Conservation (phyloP, 164 flowering plant species). For the Annona cherimola region DNA sequence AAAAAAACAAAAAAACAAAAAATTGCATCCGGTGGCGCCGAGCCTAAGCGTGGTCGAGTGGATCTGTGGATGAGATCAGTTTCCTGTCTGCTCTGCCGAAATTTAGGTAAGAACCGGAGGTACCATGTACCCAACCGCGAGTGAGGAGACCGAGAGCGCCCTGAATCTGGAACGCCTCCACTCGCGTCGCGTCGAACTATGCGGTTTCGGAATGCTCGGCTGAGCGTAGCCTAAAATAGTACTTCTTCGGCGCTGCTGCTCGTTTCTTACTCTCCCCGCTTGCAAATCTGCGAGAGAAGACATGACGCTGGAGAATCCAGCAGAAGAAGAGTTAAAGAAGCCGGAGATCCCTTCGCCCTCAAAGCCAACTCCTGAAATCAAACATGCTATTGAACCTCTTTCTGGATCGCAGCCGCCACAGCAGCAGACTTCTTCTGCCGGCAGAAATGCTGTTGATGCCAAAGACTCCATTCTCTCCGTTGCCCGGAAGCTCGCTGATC, state of each 20-base stretch:
- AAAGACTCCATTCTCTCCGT: constrained; percentile 17
- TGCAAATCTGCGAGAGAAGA: not conserved
- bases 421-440: not conserved
- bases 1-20: too few relatives aligned
- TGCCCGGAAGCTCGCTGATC: constrained; percentile 60
- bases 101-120: too few relatives aligned
- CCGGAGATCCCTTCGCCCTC: not conserved
- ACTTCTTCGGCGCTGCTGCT: too few relatives aligned
- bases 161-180: too few relatives aligned
- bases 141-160: too few relatives aligned
- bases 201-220: too few relatives aligned
- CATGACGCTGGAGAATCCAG: not conserved
- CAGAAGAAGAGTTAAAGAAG: not conserved
- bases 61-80: too few relatives aligned
- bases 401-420: not conserved
- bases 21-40: not conserved
- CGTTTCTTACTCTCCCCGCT: not conserved
- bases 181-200: too few relatives aligned
- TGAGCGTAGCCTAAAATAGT: too few relatives aligned
- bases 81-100: too few relatives aligned
- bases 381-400: not conserved
- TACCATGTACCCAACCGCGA: too few relatives aligned
- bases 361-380: constrained; percentile 3
- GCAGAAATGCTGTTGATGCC: not conserved
- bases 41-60: too few relatives aligned